phyloP scores from a whole-genome alignment of 2,329 filamentous ascomycete species.

The Cytospora leucostoma region DNA sequence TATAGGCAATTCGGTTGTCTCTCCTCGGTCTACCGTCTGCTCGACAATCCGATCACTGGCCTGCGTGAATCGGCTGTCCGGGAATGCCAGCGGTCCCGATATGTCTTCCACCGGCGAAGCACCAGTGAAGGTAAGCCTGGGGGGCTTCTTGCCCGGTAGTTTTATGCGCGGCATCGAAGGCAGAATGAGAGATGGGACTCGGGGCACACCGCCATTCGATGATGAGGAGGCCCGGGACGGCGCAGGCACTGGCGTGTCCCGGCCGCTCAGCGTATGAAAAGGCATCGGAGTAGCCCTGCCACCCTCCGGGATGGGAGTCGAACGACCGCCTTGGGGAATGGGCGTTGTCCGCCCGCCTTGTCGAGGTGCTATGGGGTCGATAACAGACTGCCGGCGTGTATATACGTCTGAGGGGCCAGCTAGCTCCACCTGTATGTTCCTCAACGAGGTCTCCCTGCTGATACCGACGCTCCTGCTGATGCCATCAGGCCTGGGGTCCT shows the following conservation, averaged over 20 bases:
- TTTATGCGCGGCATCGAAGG: conserved; percentile 43
- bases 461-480: conserved; percentile 11
- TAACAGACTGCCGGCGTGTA: neutral
- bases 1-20: conserved; percentile 36
- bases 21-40: conserved; percentile 18
- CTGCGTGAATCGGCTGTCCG: conserved; percentile 20
- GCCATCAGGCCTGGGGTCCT: conserved; percentile 24
- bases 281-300: neutral
- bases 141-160: conserved; percentile 45
- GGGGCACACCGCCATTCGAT: neutral
- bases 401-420: no score
- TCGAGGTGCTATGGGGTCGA: neutral
- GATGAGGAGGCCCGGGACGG: neutral
- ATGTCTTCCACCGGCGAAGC: conserved; percentile 38
- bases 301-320: neutral
- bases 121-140: conserved; percentile 36
- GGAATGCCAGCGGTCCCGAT: conserved; percentile 33
- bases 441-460: neutral
- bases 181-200: conserved; percentile 36
- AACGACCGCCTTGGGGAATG: no score
- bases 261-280: neutral
- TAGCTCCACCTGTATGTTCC: conserved; percentile 14
- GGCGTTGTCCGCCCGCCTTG: neutral
- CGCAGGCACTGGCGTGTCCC: neutral
- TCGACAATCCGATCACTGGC: conserved; percentile 26